A percentile compares a stretch with the other conserved stretches of the same genome.
Conservation (phyloP, 164 flowering plant genomes). For the Warburgia ugandensis region DNA sequence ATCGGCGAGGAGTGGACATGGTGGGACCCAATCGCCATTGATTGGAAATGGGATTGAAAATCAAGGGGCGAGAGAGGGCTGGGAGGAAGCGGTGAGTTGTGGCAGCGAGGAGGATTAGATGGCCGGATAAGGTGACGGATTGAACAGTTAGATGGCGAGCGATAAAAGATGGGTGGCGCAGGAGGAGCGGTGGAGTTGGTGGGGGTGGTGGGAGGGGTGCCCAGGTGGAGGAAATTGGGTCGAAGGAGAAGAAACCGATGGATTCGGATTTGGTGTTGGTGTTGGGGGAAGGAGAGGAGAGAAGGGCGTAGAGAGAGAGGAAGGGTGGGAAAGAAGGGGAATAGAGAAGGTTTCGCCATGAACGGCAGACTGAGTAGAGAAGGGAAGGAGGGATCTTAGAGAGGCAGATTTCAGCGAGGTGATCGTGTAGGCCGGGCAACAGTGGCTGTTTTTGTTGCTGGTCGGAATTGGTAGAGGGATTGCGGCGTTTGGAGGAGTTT, state of each 20-base stretch:
- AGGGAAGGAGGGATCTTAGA: slow-evolving; percentile 35
- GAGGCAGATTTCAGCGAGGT: slow-evolving; percentile 55
- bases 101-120: slow-evolving; percentile 59
- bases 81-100: slow-evolving; percentile 49
- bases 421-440: slow-evolving; percentile 63
- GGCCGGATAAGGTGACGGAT: slow-evolving; percentile 37
- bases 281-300: slow-evolving; percentile 19
- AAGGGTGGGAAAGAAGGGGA: slow-evolving; percentile 64
- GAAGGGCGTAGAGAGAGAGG: slow-evolving; percentile 50
- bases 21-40: slow-evolving; percentile 55
- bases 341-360: slow-evolving; percentile 67
- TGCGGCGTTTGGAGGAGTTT: too few relatives aligned
- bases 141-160: slow-evolving; percentile 63
- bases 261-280: neutral
- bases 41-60: slow-evolving; percentile 38
- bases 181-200: slow-evolving; percentile 27
- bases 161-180: slow-evolving; percentile 66
- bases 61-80: slow-evolving; percentile 51
- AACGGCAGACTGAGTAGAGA: slow-evolving; percentile 46
- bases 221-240: slow-evolving; percentile 63
- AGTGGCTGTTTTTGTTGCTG: too few relatives aligned
- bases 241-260: slow-evolving; percentile 35
- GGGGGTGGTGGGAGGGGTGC: slow-evolving; percentile 36
- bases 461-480: too few relatives aligned
- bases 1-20: slow-evolving; percentile 60